Evolutionary conservation across 1,139 yeast species (phyloP), one percentile per base, ranked within the genome.

Genomic region (Komagataea norvegica): DNA sequence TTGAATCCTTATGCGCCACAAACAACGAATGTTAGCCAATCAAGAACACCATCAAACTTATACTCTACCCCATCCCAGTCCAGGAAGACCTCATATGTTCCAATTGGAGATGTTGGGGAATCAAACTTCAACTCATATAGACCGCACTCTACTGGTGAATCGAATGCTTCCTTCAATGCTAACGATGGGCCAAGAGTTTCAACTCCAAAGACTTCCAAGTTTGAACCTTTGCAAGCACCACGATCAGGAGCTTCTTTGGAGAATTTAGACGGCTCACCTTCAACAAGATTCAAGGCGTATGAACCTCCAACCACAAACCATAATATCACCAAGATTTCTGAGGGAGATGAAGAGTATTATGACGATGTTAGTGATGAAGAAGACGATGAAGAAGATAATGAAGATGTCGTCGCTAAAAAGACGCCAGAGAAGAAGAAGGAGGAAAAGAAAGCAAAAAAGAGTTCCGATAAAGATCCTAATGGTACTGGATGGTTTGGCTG

Each of bases 281-380:
- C 52, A 10, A 40, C 48, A 8, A 43, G 38, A 31, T 33, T 38
- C 25, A 46, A 44, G 16, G 46, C 44, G 6, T 55, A 40, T 41
- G 52, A 44, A 30, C 59, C 46, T 14, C 55, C 49, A 42, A 47
- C 51, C 5, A 36, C 48, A 2, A 43, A 43, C 10, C 38, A 44
- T 8, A 47, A 45, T 28, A 43, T 40, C 1, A 41, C 48, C 13
- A 37, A 42, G 10, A 50, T 49, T 29, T 47, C 41, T 13, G 54
- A 49, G 36, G 54, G 44, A 9, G 54, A 48, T n/a, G 55, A 50
- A 13, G 61, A 62, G 31, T 66, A 66, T 42, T 67, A 68, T 36
- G 75, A 70, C 48, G 65, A 64, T 30, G 64, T 67, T 30, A 69
- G 63, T 24, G 73, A 68, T 32, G 70, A 63, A 30, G 63, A 58